These are phyloP conservation scores for Lyophyllum shimeji DNA, from an alignment of 768 basidiomycete species.

Conservation along the genomic window DNA sequence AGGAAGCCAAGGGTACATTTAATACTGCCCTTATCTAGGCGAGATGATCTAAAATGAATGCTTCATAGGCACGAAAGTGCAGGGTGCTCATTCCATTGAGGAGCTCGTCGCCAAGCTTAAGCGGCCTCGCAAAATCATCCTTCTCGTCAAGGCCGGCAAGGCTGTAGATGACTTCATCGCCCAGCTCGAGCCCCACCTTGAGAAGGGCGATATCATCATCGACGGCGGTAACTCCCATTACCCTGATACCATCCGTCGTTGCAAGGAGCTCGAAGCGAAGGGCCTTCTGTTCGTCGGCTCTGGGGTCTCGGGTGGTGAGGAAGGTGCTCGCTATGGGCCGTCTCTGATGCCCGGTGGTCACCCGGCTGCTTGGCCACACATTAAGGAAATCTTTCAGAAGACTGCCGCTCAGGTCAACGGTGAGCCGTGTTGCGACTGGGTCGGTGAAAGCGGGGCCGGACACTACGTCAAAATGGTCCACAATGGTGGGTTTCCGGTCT, in stretches of 20 bases:
- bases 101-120: conserved; percentile 93
- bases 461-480: conserved; percentile 99
- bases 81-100: conserved; percentile 91
- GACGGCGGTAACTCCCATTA: conserved; percentile 99
- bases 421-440: conserved; percentile 99
- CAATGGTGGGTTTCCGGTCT: conserved; percentile 57
- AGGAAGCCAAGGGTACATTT: conserved; percentile 92
- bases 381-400: conserved; percentile 99
- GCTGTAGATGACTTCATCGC: conserved; percentile 96
- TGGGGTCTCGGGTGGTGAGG: conserved; percentile 99
- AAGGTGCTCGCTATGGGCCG: conserved; percentile 95
- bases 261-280: conserved; percentile 90
- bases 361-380: conserved; percentile 89
- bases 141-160: conserved; percentile 96
- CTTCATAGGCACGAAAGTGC: conserved; percentile 82
- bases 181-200: conserved; percentile 86
- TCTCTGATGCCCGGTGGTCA: conserved; percentile 99
- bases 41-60: conserved; percentile 9
- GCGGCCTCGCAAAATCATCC: conserved; percentile 93
- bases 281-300: conserved; percentile 97
- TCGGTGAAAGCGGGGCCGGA: conserved; percentile 91
- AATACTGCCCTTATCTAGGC: conserved; percentile 17
- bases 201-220: conserved; percentile 97
- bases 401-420: conserved; percentile 93
- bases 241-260: conserved; percentile 96